Evolutionary conservation across 192 early-diverging fungal species (phyloP), one percentile per base, ranked within the genome.

Genomic region (Coemansia sp.): DNA sequence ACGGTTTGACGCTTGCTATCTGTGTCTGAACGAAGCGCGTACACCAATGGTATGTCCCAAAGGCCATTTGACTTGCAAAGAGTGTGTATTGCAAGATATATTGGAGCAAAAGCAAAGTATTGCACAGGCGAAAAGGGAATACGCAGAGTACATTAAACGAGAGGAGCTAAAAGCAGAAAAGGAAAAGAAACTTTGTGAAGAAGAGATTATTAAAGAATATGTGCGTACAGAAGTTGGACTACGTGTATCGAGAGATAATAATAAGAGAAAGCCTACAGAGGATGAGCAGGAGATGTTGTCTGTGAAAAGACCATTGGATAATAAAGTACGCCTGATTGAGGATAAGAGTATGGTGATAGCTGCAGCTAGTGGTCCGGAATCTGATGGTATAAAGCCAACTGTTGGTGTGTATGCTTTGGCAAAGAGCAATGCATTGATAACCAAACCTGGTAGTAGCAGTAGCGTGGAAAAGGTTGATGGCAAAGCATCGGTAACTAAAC

Each of bases 61-160:
- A 30, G 94, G 92, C 2, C 94, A 97, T 65, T 60, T 95, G n/a
- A 77, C 85, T 0, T 97, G 94, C 69, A 84, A 82, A 32, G 94
- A 95, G 50, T 97, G 94, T 59, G 85, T 87, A 27, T 85, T 87
- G 51, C 83, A 88, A 51, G 86, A 82, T 35, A 87, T 95, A 23
- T 59, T 95, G 7, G 72, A 85, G 9, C 94, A 97, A 58, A 95
- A 91, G 51, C 80, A 88, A 40, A 81, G 81, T 27, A 88, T 92
- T 18, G 50, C 59, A 27, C 46, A 70, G 14, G 77, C 62, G 11
- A 59, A 74, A 48, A 79, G 64, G 49, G 69, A 64, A 18, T 63
- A 61, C 18, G 71, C 67, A 19, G 66, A 81, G 28, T 49, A 70
- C 2, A 56, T 81, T 20, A 56, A 81, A 23, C 50, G 53, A 8